phyloP scores from a whole-genome alignment of 2,329 filamentous ascomycete genomes.

The Emmonsiellopsis sp. region DNA sequence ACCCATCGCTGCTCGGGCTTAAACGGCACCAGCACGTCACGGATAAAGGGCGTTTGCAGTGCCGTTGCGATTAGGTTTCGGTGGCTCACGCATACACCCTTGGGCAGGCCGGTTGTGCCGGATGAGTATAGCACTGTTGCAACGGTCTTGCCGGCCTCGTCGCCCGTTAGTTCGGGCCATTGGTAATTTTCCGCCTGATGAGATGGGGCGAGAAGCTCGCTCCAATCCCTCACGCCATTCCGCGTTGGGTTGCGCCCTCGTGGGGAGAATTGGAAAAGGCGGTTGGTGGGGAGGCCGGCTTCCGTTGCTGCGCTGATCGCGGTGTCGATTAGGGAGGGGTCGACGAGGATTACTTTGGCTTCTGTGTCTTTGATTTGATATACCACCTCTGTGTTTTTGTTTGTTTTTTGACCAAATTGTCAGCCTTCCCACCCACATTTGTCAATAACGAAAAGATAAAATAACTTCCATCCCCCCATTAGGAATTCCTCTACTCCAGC shows the following conservation, averaged over 20 bases:
- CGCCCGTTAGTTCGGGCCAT: conserved; percentile 3
- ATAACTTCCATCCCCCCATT: background rate
- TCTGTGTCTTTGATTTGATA: conserved; percentile 45
- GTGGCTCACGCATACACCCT: conserved; percentile 83
- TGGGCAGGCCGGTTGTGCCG: conserved; percentile 83
- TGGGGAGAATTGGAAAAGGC: conserved; percentile 16
- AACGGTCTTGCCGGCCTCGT: conserved; percentile 20
- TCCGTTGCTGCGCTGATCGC: conserved; percentile 28
- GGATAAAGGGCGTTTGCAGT: conserved; percentile 41
- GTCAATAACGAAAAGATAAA: too few species aligned
- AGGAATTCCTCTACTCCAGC: too few species aligned
- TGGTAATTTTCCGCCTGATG: background rate
- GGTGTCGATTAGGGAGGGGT: conserved; percentile 38
- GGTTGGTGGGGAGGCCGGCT: conserved; percentile 12
- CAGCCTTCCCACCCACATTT: too few species aligned
- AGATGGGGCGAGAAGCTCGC: background rate
- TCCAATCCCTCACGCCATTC: conserved; percentile 18
- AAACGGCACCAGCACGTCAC: background rate
- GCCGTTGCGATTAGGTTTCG: conserved; percentile 71
- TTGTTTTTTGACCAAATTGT: too few species aligned
- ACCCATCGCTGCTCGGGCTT: background rate
- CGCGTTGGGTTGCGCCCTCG: conserved; percentile 6
- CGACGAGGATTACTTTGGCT: conserved; percentile 42
- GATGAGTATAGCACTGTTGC: conserved; percentile 61
- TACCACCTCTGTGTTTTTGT: conserved; percentile 34